Evolutionary conservation across 768 basidiomycete species (phyloP).

Genomic region (Trametes meyenii): DNA sequence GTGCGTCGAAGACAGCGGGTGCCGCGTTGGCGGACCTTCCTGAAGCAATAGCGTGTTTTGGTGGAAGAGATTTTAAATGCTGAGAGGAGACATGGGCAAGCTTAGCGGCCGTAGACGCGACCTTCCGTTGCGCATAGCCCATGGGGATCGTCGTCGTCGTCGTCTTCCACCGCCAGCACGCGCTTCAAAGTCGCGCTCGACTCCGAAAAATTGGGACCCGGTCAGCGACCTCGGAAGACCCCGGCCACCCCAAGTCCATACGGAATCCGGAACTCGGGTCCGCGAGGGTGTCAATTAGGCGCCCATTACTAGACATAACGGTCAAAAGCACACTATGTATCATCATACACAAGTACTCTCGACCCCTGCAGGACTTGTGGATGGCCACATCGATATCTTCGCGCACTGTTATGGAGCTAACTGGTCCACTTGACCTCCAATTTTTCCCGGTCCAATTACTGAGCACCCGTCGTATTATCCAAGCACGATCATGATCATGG

Average conservation of each 20-base stretch:
- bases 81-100: constrained; percentile 57
- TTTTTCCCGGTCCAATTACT: not conserved
- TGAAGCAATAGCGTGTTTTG: constrained; percentile 49
- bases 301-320: too few species aligned
- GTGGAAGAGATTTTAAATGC: constrained; percentile 60
- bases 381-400: too few species aligned
- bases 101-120: constrained; percentile 51
- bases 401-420: too few species aligned
- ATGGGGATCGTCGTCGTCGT: too few species aligned
- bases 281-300: too few species aligned
- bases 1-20: constrained; percentile 54
- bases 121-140: constrained; percentile 63
- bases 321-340: too few species aligned
- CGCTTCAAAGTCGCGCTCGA: too few species aligned
- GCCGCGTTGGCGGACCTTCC: constrained; percentile 16
- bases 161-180: constrained; percentile 29
- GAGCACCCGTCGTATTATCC: not conserved
- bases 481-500: not conserved
- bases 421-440: not conserved
- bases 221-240: constrained; percentile 16
- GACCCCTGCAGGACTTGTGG: too few species aligned
- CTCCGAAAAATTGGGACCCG: constrained; percentile 23
- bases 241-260: too few species aligned
- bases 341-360: too few species aligned
- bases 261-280: too few species aligned